These are phyloP conservation scores for Sporothrix pallida DNA, from an alignment of 2,329 filamentous ascomycete genomes.

Conservation along the genomic window DNA sequence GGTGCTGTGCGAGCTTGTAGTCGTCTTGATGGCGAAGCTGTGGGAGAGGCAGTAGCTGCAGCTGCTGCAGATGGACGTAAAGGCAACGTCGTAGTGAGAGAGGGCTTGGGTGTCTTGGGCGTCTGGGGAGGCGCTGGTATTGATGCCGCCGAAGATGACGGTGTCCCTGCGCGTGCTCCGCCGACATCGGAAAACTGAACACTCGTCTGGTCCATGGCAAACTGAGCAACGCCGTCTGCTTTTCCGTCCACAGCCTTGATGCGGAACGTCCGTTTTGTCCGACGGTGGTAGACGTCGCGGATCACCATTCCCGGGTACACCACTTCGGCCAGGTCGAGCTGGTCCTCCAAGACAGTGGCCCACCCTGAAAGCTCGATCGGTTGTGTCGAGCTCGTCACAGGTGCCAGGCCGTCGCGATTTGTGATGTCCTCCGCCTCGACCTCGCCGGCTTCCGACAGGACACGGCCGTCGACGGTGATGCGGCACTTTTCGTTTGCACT, in stretches of 20 bases:
- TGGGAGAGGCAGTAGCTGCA: constrained; percentile 25
- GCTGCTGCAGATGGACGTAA: constrained; percentile 19
- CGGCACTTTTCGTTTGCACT: constrained; percentile 70
- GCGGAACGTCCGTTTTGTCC: constrained; percentile 66
- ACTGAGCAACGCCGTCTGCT: constrained; percentile 52
- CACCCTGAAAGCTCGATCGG: constrained; percentile 46
- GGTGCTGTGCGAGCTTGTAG: constrained; percentile 5
- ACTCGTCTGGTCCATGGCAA: constrained; percentile 44
- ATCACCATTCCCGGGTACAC: constrained; percentile 74
- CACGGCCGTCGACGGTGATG: constrained; percentile 54
- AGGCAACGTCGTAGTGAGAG: constrained; percentile 18
- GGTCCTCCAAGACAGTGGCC: constrained; percentile 46
- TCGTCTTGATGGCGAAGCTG: constrained; percentile 24
- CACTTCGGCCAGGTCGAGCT: constrained; percentile 60
- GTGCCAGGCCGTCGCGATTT: constrained; percentile 41
- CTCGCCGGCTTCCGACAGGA: constrained; percentile 60
- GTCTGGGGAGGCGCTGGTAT: constrained; percentile 33
- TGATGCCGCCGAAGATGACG: constrained; percentile 35
- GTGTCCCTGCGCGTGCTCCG: constrained; percentile 16
- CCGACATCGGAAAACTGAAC: constrained; percentile 49
- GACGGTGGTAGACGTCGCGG: constrained; percentile 64
- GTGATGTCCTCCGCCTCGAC: constrained; percentile 67
- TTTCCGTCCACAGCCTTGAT: constrained; percentile 61
- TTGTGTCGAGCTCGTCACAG: constrained; percentile 38
- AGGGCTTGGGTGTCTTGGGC: constrained; percentile 25